Evolutionary conservation across 2,329 filamentous ascomycete species (phyloP).

Genomic region (Alternaria arborescens): DNA sequence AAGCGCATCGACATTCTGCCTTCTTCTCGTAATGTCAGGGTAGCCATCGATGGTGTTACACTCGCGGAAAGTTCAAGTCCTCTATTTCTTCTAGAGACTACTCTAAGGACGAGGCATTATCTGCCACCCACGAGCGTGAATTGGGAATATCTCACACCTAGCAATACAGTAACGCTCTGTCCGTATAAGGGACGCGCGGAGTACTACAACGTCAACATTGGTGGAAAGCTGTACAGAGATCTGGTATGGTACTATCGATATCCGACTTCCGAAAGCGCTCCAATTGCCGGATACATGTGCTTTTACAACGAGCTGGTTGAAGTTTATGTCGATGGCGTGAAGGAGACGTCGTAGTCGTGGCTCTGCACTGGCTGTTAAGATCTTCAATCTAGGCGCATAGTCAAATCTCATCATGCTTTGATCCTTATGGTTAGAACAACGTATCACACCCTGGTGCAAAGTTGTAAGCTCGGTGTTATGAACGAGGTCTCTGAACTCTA

Average conservation of each 20-base stretch:
- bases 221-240: conserved; percentile 58
- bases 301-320: conserved; percentile 76
- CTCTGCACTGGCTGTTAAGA: background rate
- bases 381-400: background rate
- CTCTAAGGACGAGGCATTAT: conserved; percentile 67
- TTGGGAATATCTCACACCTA: conserved; percentile 57
- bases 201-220: conserved; percentile 66
- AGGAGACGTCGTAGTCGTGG: conserved; percentile 32
- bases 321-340: conserved; percentile 65
- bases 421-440: background rate
- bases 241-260: conserved; percentile 70
- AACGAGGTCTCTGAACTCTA: background rate
- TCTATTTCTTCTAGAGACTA: conserved; percentile 68
- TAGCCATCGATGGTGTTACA: conserved; percentile 58
- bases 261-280: conserved; percentile 65
- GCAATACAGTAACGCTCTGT: conserved; percentile 64
- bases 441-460: background rate
- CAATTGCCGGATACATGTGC: conserved; percentile 65
- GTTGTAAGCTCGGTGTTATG: background rate
- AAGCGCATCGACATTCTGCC: conserved; percentile 69
- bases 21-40: conserved; percentile 62
- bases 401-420: background rate
- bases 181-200: conserved; percentile 73
- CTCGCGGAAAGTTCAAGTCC: conserved; percentile 56
- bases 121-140: conserved; percentile 63